Conservation (phyloP, 139 green algal genomes). For the Micromonas commoda region DNA sequence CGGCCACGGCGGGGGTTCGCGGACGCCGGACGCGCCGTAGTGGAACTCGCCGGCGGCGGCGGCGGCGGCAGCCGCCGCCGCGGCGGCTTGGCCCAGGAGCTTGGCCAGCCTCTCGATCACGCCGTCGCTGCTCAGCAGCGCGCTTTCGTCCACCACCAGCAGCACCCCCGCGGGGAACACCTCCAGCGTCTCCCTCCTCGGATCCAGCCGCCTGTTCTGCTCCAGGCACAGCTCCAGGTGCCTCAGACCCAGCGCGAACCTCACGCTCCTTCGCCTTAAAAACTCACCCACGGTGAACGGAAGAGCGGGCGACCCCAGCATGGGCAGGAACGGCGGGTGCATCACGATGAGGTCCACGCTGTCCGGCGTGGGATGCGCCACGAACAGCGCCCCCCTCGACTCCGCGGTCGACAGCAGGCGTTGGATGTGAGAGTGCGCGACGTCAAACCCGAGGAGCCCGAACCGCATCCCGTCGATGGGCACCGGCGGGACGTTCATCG, state of each 20-base stretch:
- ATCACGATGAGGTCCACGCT: conserved; percentile 14
- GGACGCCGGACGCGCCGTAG: neutral
- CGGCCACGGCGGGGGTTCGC: conserved; percentile 21
- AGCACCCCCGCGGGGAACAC: conserved; percentile 20
- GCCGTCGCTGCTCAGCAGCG: conserved; percentile 1
- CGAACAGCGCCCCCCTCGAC: neutral
- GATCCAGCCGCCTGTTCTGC: neutral
- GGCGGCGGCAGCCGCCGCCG: neutral
- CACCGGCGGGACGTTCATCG: conserved; percentile 3
- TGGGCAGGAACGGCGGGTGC: conserved; percentile 17
- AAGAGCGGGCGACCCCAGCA: neutral
- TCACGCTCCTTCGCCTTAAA: neutral
- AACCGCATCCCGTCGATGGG: conserved; percentile 4
- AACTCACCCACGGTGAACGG: conserved; percentile 3
- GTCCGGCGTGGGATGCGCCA: neutral
- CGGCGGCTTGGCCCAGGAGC: conserved; percentile 4
- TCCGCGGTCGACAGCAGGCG: neutral
- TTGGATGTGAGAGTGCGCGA: conserved; percentile 14
- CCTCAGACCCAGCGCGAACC: conserved; percentile 18
- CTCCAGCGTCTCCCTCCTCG: conserved; percentile 8
- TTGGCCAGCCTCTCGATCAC: neutral
- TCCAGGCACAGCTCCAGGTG: conserved; percentile 21
- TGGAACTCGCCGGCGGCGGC: conserved; percentile 18
- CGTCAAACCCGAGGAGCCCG: conserved; percentile 11
- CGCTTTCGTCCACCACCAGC: conserved; percentile 11